Evolutionary conservation across 1,284 basidiomycete species (phyloP).

Genomic region (Malassezia globosa): DNA sequence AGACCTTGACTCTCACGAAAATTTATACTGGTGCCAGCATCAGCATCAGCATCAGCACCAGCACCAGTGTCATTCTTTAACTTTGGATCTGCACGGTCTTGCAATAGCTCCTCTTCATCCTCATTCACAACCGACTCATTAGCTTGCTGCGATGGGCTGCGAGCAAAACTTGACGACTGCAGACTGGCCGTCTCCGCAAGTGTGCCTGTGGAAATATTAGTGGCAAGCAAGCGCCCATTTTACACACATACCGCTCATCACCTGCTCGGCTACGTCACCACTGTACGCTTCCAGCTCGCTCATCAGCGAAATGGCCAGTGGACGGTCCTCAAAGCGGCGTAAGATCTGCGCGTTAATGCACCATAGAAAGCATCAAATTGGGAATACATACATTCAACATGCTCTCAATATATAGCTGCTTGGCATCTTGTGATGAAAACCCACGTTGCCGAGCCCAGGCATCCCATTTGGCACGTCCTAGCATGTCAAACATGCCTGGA

Average conservation of each 20-base stretch:
- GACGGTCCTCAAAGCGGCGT: constrained; percentile 69
- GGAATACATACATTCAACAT: constrained; percentile 60
- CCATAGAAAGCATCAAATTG: constrained; percentile 49
- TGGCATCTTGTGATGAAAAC: constrained; percentile 65
- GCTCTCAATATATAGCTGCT: constrained; percentile 77
- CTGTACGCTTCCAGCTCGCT: constrained; percentile 71
- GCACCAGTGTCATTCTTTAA: too few species aligned
- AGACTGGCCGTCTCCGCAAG: constrained; percentile 20
- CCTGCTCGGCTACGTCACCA: constrained; percentile 59
- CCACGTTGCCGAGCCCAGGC: constrained; percentile 87
- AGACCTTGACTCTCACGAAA: too few species aligned
- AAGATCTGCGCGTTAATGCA: too few species aligned
- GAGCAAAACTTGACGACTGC: constrained; percentile 12
- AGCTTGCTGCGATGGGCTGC: constrained; percentile 6
- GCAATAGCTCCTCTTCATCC: too few species aligned
- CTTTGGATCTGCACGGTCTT: too few species aligned
- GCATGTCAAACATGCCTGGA: constrained; percentile 82
- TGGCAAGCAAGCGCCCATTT: too few species aligned
- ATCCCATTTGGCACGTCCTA: constrained; percentile 92
- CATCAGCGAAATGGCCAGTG: constrained; percentile 62
- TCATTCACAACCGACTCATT: neutral
- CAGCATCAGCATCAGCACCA: too few species aligned
- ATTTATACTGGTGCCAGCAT: too few species aligned
- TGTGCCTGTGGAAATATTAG: constrained; percentile 1
- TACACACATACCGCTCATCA: constrained; percentile 61